Base-by-base conservation (phyloP, 495 filamentous ascomycete species). In the Penicillium mononematosum region DNA sequence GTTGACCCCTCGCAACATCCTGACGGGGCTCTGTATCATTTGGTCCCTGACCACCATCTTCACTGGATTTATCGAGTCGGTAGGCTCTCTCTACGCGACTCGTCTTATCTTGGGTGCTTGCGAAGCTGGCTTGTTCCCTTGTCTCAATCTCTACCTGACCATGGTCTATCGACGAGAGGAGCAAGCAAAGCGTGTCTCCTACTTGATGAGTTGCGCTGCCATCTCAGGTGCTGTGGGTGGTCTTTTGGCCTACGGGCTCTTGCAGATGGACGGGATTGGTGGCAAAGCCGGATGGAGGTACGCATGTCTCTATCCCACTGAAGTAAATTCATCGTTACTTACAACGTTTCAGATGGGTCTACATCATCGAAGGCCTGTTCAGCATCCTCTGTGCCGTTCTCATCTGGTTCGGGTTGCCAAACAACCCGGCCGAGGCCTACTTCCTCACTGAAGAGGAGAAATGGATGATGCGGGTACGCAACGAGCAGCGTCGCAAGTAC, bases 111-210 rank as follows among this genome's bases (percentile, higher is more conserved):
- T 89, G 0, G 87, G 87, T 4, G 75, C 72, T 2, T 80, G 83
- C 36, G 87, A 89, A 67, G 85, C 85, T 0, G 85, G 85, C 4
- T 77, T 92, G 8, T 90, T 92, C 61, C 90, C 90, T 0, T 82
- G 81, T 27, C 70, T 83, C 17, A 76, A 79, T 36, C 65, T 82
- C 41, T 83, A 84, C 50, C 51, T 81, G 24, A 78, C 76, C 1
- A 72, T 77, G 64, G 77, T 81, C 14, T 81, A 83, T 62, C 73
- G 76, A 0, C 70, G 78, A 6, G 72, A 71, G 48, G 75, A 80
- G 46, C 75, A 77, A 38, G 71, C 75, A 7, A 74, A 75, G 43
- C 72, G 76, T 6, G 69, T 77, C 2, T 74, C 71, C 4, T 75
- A 75, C 47, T 34, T 78, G 45, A 68, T 79, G 62, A 73, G 70